These are phyloP conservation scores for Pyracantha coccinea DNA, from an alignment of 331 rosid species.

Conservation along the genomic window DNA sequence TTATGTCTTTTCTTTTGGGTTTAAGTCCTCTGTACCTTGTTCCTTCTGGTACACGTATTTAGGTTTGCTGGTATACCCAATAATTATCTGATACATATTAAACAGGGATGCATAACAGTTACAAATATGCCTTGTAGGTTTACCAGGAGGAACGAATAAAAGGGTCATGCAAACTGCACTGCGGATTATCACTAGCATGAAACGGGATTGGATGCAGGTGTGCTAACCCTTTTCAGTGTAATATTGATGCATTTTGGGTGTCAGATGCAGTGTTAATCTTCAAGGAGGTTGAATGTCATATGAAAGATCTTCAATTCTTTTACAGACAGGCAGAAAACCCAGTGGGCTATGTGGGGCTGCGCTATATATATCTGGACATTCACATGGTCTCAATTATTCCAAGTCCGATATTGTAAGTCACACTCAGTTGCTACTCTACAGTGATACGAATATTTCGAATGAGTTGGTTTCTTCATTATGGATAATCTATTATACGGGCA, in stretches of 20 bases:
- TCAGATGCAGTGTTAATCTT: not conserved
- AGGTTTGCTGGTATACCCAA: not conserved
- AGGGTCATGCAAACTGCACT: conserved; percentile 65
- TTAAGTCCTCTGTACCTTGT: not conserved
- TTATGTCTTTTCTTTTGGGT: not conserved
- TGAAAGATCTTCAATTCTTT: not conserved
- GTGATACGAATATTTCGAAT: not conserved
- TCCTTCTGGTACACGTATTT: not conserved
- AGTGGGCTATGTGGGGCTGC: conserved; percentile 96
- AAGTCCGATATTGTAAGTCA: conserved; percentile 81
- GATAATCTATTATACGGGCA: not conserved
- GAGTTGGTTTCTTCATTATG: not conserved
- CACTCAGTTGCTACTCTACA: conserved; percentile 8
- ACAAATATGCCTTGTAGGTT: conserved; percentile 33
- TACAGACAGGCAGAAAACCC: conserved; percentile 97
- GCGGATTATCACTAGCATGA: conserved; percentile 73
- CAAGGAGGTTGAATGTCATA: not conserved
- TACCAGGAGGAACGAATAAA: conserved; percentile 51
- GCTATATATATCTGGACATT: conserved; percentile 71
- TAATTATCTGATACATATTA: not conserved
- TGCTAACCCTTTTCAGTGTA: not conserved
- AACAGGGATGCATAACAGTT: not conserved
- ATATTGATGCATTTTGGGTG: conserved; percentile 5
- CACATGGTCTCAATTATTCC: conserved; percentile 68
- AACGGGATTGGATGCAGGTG: conserved; percentile 99